Percentiles rank a stretch among this genome's conserved stretches.
Conservation (phyloP, 2,329 filamentous ascomycete genomes). For the Venturia pyrina region DNA sequence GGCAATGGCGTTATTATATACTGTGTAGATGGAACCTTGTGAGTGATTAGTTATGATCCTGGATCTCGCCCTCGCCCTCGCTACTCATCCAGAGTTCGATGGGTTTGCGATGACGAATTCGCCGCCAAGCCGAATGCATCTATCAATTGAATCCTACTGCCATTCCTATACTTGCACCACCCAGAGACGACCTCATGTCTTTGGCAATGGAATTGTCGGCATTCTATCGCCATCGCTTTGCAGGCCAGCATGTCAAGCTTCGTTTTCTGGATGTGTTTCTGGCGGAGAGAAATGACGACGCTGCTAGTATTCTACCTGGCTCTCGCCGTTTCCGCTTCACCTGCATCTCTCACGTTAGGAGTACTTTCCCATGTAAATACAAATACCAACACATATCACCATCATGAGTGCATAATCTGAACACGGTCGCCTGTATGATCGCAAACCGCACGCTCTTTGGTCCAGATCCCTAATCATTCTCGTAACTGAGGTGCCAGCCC, state of each 20-base stretch:
- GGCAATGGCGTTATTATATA: not conserved
- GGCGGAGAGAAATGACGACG: not conserved
- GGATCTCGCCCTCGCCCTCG: not conserved
- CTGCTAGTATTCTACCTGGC: not conserved
- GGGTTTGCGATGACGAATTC: not conserved
- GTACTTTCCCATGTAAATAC: not conserved
- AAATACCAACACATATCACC: not conserved
- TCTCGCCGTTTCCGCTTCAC: not conserved
- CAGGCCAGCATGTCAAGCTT: not conserved
- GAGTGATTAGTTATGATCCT: not conserved
- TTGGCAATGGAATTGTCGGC: too few relatives aligned
- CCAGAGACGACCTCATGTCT: too few relatives aligned
- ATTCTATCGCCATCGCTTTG: too few relatives aligned
- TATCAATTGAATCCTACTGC: not conserved
- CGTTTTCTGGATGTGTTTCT: not conserved
- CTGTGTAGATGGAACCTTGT: too few relatives aligned
- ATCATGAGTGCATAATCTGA: not conserved
- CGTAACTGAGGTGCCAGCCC: not conserved
- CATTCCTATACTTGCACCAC: too few relatives aligned
- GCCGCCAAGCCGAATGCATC: not conserved
- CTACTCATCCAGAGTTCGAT: not conserved
- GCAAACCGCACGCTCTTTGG: not conserved
- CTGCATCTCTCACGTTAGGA: not conserved
- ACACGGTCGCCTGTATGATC: not conserved
- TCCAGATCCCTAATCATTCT: not conserved